Evolutionary conservation across 2,329 filamentous ascomycete species (phyloP).

Genomic region (Calonectria crousiana): DNA sequence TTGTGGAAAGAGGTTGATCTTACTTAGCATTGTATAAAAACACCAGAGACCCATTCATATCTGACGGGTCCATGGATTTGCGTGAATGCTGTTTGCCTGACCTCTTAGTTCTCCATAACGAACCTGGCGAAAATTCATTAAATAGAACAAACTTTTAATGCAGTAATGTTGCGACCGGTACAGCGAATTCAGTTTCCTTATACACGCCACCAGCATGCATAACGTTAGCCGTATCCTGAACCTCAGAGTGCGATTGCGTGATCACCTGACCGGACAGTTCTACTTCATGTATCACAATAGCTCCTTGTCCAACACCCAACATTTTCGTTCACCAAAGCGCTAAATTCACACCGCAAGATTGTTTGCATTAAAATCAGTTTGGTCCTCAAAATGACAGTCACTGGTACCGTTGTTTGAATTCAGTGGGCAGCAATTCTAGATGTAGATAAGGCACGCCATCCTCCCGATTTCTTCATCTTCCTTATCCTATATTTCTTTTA

Average conservation of each 20-base stretch:
- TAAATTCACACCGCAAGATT: not conserved
- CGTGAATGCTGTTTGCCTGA: not conserved
- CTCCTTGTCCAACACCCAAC: not conserved
- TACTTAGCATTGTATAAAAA: not conserved
- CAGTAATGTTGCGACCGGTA: not conserved
- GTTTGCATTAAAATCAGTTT: not conserved
- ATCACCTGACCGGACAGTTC: not conserved
- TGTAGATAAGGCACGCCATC: not conserved
- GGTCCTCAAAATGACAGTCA: not conserved
- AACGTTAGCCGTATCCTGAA: not conserved
- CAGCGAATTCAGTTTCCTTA: not conserved
- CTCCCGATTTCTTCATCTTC: not conserved
- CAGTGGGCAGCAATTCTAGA: not conserved
- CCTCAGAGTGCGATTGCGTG: not conserved
- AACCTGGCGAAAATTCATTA: not conserved
- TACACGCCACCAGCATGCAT: not conserved
- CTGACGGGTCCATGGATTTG: not conserved
- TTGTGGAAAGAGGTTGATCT: not conserved
- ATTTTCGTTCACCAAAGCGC: not conserved
- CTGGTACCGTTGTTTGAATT: not conserved
- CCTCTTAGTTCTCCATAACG: not conserved
- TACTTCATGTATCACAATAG: not conserved
- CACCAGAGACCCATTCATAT: not conserved
- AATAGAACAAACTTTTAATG: not conserved
- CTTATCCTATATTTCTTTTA: not conserved